A percentile compares a stretch with the other conserved stretches of the same genome.
Conservation (phyloP, 805 yeast genomes). For the Spathaspora girioi region DNA sequence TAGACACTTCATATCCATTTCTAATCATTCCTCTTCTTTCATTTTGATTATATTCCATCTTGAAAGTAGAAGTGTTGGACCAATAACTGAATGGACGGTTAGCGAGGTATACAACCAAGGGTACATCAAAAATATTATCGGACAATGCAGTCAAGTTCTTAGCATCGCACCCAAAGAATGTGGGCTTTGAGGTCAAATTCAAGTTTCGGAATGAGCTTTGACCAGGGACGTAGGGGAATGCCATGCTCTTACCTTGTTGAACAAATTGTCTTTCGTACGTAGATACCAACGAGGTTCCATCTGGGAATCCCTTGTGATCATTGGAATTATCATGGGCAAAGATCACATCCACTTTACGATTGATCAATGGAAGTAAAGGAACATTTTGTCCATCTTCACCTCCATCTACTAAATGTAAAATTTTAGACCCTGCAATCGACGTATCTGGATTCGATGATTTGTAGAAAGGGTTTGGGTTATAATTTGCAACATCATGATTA, state of each 20-base stretch:
- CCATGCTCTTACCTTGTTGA: slow-evolving; percentile 49
- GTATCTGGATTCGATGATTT: slow-evolving; percentile 31
- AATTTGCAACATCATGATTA: slow-evolving; percentile 49
- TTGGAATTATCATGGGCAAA: slow-evolving; percentile 40
- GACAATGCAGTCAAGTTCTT: slow-evolving; percentile 53
- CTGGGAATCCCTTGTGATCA: slow-evolving; percentile 30
- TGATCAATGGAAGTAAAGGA: slow-evolving; percentile 35
- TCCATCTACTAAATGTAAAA: slow-evolving; percentile 37
- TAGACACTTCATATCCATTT: slow-evolving; percentile 71
- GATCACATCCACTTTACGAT: slow-evolving; percentile 31
- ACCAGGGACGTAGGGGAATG: slow-evolving; percentile 80
- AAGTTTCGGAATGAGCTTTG: slow-evolving; percentile 51
- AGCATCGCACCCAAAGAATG: slow-evolving; percentile 82
- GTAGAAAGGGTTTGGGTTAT: slow-evolving; percentile 64
- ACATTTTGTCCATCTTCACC: slow-evolving; percentile 39
- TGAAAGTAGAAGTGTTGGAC: slow-evolving; percentile 72
- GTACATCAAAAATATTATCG: slow-evolving; percentile 46
- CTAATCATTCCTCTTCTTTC: slow-evolving; percentile 58
- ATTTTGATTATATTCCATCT: slow-evolving; percentile 55
- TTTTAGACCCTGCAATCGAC: slow-evolving; percentile 17
- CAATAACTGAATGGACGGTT: slow-evolving; percentile 62
- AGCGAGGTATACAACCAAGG: slow-evolving; percentile 74
- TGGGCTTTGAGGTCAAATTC: slow-evolving; percentile 65
- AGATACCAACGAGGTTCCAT: slow-evolving; percentile 30
- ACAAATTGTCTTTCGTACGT: slow-evolving; percentile 35